Percentiles rank a stretch among this genome's conserved stretches.
Evolutionary conservation across 179 eudicot species (phyloP).

Genomic region (Gypsophila paniculata): DNA sequence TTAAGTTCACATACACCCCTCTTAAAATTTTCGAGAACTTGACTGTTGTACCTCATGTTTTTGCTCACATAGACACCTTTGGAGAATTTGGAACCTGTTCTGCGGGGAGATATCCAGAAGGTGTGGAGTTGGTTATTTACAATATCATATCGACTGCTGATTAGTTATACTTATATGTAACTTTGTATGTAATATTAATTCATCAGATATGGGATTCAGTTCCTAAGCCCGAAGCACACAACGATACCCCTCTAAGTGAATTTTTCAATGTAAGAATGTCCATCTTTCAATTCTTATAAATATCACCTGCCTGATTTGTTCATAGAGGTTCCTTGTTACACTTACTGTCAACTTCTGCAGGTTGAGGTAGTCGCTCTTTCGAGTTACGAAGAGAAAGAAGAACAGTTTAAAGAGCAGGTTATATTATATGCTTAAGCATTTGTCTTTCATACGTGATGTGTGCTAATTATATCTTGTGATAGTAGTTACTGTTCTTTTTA

Average conservation of each 20-base stretch:
- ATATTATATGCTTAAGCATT: slow-evolving; percentile 7
- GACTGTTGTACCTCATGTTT: slow-evolving; percentile 9
- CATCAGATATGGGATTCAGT: slow-evolving; percentile 93
- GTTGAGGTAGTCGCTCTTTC: slow-evolving; percentile 95
- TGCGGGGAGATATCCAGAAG: slow-evolving; percentile 96
- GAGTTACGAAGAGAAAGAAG: slow-evolving; percentile 96
- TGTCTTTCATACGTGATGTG: neutral
- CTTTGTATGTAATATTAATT: slow-evolving; percentile 13
- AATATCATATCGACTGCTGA: slow-evolving; percentile 4
- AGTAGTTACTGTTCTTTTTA: neutral
- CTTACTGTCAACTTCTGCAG: slow-evolving; percentile 36
- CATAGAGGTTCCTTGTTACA: slow-evolving; percentile 15
- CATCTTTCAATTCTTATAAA: neutral
- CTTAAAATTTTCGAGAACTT: neutral
- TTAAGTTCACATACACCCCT: neutral
- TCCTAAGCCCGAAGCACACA: slow-evolving; percentile 91
- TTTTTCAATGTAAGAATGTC: slow-evolving; percentile 80
- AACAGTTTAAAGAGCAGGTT: slow-evolving; percentile 91
- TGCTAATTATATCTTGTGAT: slow-evolving; percentile 7
- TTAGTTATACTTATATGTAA: neutral
- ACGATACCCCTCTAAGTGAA: slow-evolving; percentile 81
- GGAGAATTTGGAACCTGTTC: slow-evolving; percentile 88
- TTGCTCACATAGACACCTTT: slow-evolving; percentile 65
- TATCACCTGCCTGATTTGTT: neutral
- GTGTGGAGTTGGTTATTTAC: slow-evolving; percentile 33